Percentiles rank a stretch among this genome's conserved stretches.
Evolutionary conservation across 2,329 filamentous ascomycete genomes (phyloP).

Genomic region (Aschersonia sp.): DNA sequence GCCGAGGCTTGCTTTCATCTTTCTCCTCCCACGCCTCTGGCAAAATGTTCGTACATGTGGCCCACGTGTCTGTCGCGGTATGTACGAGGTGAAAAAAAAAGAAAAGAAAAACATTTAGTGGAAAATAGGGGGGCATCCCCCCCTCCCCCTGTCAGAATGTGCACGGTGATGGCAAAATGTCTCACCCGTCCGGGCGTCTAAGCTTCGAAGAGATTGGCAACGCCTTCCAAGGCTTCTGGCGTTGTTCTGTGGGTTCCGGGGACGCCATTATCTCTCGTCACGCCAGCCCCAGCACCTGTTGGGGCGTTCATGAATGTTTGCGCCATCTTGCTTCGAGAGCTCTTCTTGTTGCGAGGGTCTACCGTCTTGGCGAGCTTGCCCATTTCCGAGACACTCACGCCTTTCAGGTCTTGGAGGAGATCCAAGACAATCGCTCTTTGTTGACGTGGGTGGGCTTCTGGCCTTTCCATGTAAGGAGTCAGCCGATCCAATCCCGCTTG

Average conservation of each 20-base stretch:
- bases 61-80: too few relatives aligned
- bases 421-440: conserved; percentile 75
- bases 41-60: too few relatives aligned
- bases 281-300: conserved; percentile 14
- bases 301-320: conserved; percentile 50
- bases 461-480: conserved; percentile 43
- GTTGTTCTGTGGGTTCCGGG: conserved; percentile 19
- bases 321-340: conserved; percentile 38
- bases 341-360: conserved; percentile 6
- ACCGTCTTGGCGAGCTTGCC: conserved; percentile 57
- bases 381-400: conserved; percentile 85
- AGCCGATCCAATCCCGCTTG: conserved; percentile 51
- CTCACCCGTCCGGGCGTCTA: conserved; percentile 6
- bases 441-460: conserved; percentile 50
- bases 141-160: too few relatives aligned
- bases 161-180: neutral
- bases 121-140: neutral
- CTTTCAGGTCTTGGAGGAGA: conserved; percentile 72
- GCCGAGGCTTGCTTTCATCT: too few relatives aligned
- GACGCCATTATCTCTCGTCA: conserved; percentile 13
- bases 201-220: conserved; percentile 35
- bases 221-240: conserved; percentile 38
- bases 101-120: neutral
- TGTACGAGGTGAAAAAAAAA: neutral
- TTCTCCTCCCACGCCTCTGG: too few relatives aligned